phyloP scores from a whole-genome alignment of 345 rosid genomes.

The Camelina sativa region DNA sequence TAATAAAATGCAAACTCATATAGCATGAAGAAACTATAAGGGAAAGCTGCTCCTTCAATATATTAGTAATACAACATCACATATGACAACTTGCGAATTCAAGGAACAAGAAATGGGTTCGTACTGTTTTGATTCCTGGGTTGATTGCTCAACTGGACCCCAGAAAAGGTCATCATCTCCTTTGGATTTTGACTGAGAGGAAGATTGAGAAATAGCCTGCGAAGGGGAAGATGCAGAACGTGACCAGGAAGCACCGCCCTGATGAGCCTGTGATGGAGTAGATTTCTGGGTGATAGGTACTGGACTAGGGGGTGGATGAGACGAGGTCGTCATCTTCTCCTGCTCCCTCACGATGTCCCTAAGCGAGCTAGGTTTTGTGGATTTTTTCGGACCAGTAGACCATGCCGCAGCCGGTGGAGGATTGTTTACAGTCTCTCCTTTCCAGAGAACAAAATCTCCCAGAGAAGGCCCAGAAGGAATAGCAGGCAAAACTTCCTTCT shows the following conservation, averaged over 20 bases:
- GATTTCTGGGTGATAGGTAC: constrained; percentile 59
- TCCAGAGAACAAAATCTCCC: constrained; percentile 97
- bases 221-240: constrained; percentile 62
- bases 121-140: constrained; percentile 78
- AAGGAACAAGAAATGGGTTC: constrained; percentile 37
- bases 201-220: constrained; percentile 59
- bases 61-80: constrained; percentile 2
- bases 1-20: not conserved
- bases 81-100: constrained; percentile 5
- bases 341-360: constrained; percentile 96
- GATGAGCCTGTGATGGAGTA: constrained; percentile 56
- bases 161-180: constrained; percentile 94
- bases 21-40: not conserved
- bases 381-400: constrained; percentile 75
- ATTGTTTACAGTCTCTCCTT: constrained; percentile 63
- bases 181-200: constrained; percentile 63
- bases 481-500: constrained; percentile 71
- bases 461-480: constrained; percentile 92
- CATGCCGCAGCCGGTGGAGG: constrained; percentile 78
- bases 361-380: constrained; percentile 68
- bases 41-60: not conserved
- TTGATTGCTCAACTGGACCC: constrained; percentile 88
- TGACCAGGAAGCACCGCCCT: constrained; percentile 58
- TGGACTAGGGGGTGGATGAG: constrained; percentile 55
- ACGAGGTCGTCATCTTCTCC: constrained; percentile 61